A percentile compares a stretch with the other conserved stretches of the same genome.
phyloP scores from a whole-genome alignment of 2,329 filamentous ascomycete genomes.

The Setomelanomma holmii region DNA sequence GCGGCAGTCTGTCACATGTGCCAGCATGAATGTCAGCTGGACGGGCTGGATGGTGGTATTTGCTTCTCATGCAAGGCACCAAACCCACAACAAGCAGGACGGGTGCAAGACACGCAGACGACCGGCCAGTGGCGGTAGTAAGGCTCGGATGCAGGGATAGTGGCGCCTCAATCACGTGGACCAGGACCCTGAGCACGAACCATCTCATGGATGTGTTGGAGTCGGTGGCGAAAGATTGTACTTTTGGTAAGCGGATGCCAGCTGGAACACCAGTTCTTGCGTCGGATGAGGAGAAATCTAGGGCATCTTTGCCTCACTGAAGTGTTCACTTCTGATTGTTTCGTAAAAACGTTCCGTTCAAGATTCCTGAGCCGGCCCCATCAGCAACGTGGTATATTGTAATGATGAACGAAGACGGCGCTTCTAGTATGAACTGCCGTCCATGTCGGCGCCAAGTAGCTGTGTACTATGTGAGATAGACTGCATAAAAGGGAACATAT shows the following conservation, averaged over 20 bases:
- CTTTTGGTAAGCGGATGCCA: background rate
- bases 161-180: slow-evolving; percentile 5
- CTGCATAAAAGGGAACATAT: no score
- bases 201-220: background rate
- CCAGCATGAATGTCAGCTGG: background rate
- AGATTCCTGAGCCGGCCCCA: no score
- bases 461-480: background rate
- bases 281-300: background rate
- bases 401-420: background rate
- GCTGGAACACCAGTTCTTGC: background rate
- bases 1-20: background rate
- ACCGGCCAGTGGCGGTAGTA: slow-evolving; percentile 8
- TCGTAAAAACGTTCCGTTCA: background rate
- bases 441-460: background rate
- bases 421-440: background rate
- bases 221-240: background rate
- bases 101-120: slow-evolving; percentile 7
- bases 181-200: background rate
- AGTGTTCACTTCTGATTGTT: background rate
- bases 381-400: background rate
- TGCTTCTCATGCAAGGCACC: slow-evolving; percentile 2
- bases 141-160: slow-evolving; percentile 7
- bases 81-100: slow-evolving; percentile 9
- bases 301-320: background rate
- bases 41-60: background rate